These are phyloP conservation scores for Hygrophoropsis aurantiaca DNA, from an alignment of 768 basidiomycete genomes.

Conservation along the genomic window DNA sequence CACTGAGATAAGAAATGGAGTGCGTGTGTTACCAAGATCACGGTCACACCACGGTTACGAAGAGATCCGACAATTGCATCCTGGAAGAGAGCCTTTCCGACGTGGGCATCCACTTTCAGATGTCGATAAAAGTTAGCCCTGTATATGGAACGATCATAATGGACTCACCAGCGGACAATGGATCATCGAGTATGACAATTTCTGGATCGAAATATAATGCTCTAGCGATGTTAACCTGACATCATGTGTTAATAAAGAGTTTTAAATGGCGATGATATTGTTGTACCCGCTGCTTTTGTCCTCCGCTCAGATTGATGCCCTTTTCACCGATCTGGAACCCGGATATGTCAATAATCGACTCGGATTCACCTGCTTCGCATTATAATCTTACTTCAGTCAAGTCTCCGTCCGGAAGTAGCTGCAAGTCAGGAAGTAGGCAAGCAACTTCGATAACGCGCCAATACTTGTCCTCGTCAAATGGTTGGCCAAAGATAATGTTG, in stretches of 20 bases:
- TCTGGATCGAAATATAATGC: slow-evolving; percentile 68
- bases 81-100: slow-evolving; percentile 67
- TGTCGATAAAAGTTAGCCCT: neutral
- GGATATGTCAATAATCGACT: neutral
- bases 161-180: slow-evolving; percentile 55
- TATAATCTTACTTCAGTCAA: slow-evolving; percentile 55
- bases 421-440: slow-evolving; percentile 61
- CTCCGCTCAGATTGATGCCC: slow-evolving; percentile 66
- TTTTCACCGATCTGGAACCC: slow-evolving; percentile 62
- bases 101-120: slow-evolving; percentile 67
- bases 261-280: neutral
- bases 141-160: slow-evolving; percentile 18
- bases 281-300: slow-evolving; percentile 59
- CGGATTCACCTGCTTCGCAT: neutral
- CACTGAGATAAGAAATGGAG: slow-evolving; percentile 52
- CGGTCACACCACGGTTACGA: slow-evolving; percentile 45
- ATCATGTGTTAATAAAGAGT: neutral
- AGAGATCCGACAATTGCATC: slow-evolving; percentile 58
- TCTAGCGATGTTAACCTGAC: slow-evolving; percentile 65
- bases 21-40: slow-evolving; percentile 56
- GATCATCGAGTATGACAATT: slow-evolving; percentile 62
- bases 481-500: slow-evolving; percentile 66
- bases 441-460: slow-evolving; percentile 62
- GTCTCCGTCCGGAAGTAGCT: slow-evolving; percentile 68
- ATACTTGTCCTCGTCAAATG: slow-evolving; percentile 63